Evolutionary conservation across 176 grass and related monocot genomes (phyloP), one percentile per base, ranked within the genome.

Genomic region (Puya raimondii): DNA sequence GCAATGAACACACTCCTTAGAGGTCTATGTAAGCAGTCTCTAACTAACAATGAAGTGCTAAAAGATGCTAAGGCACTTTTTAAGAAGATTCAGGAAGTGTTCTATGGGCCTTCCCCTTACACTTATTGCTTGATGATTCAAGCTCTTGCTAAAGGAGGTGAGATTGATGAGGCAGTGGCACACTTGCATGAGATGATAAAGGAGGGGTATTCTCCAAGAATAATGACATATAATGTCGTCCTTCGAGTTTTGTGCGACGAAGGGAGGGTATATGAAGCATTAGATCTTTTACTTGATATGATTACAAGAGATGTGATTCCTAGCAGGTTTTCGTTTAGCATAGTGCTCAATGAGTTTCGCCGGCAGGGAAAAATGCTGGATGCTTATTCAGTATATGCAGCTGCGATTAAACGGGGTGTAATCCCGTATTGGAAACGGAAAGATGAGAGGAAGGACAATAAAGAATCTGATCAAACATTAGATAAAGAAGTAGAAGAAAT

Each of bases 111-210:
- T 67, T 81, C 83, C 15, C 81, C 84, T 7, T 97, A 92, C 76
- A 88, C 89, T 9, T 90, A 90, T 77, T 90, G 82, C 71, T 86
- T 97, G 78, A 87, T 92, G 84, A 73, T 91, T 71, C 89, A 97
- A 84, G 93, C 93, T 57, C 86, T 97, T 70, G 84, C 86, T 29
- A 81, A 66, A 69, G 88, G 89, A 12, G 86, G 89, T 50, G 84
- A 90, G 76, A 71, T 92, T 57, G 86, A 97, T 70, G 76, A 70
- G 65, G 93, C 89, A 29, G 23, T 85, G 47, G 61, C 71, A 64
- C 78, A 85, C 63, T 76, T 92, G 50, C 68, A 83, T 48, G 86
- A 97, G 71, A 92, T 90, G 86, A 80, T 77, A 81, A 84, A 80
- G 51, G 70, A 10, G 64, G 89, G 89, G 2, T 80, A 82, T 71